phyloP scores from a whole-genome alignment of 305 asterid genomes.

The Lippia alba region DNA sequence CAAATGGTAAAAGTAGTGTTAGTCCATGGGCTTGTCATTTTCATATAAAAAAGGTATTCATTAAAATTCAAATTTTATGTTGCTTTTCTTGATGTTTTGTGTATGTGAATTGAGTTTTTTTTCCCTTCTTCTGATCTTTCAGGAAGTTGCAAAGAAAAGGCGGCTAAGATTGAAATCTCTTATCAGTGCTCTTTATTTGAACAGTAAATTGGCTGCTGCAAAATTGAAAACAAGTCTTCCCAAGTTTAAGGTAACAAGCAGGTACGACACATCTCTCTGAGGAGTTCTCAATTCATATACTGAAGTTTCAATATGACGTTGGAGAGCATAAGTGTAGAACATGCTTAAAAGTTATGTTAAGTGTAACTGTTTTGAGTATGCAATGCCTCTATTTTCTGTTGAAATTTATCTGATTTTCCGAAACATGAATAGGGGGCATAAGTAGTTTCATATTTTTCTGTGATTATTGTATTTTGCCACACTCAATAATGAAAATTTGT shows the following conservation, averaged over 20 bases:
- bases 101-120: conserved; percentile 21
- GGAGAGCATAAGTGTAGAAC: conserved; percentile 15
- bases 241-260: conserved; percentile 54
- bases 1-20: conserved; percentile 35
- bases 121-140: conserved; percentile 37
- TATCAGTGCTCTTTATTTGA: conserved; percentile 57
- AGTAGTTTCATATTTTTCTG: not conserved
- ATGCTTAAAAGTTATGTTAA: no score
- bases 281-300: conserved; percentile 20
- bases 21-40: conserved; percentile 84
- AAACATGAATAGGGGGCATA: conserved; percentile 2
- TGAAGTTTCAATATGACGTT: conserved; percentile 11
- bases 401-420: not conserved
- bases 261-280: conserved; percentile 53
- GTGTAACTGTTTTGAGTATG: no score
- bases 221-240: conserved; percentile 62
- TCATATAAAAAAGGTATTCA: conserved; percentile 76
- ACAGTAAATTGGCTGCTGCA: conserved; percentile 42
- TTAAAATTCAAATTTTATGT: conserved; percentile 1
- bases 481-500: not conserved
- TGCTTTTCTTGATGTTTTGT: conserved; percentile 19
- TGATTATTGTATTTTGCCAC: not conserved
- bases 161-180: conserved; percentile 57
- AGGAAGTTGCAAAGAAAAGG: conserved; percentile 69
- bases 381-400: conserved; percentile 8